These are phyloP conservation scores for Eucalyptus polybractea DNA, from an alignment of 345 rosid species.

Conservation along the genomic window DNA sequence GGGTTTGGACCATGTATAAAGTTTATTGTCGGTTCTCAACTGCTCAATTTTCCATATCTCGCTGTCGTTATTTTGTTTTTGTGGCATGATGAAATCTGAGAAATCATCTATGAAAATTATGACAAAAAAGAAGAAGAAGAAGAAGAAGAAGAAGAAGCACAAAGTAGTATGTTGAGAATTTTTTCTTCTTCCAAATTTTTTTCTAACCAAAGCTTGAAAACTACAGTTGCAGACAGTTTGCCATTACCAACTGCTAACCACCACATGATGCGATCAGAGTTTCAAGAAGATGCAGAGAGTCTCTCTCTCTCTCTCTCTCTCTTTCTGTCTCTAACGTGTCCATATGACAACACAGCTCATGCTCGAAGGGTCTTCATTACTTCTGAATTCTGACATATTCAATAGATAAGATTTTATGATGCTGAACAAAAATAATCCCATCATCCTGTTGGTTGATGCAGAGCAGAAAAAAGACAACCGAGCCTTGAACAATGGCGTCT, in stretches of 20 bases:
- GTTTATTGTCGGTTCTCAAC: neutral
- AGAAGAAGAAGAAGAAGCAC: neutral
- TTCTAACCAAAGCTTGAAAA: neutral
- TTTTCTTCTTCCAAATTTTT: neutral
- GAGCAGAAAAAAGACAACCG: neutral
- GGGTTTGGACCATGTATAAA: neutral
- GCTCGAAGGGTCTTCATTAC: neutral
- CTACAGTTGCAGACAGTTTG: neutral
- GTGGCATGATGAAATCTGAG: neutral
- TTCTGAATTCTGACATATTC: neutral
- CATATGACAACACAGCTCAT: neutral
- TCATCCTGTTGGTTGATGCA: neutral
- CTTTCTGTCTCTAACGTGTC: neutral
- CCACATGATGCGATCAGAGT: neutral
- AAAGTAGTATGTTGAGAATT: neutral
- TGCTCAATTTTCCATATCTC: neutral
- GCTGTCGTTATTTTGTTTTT: neutral
- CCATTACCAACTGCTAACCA: neutral
- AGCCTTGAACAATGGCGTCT: neutral
- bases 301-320: neutral
- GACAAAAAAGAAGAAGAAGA: neutral
- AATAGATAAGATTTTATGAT: neutral
- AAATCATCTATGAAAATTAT: neutral
- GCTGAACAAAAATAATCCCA: neutral
- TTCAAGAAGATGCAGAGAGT: neutral